These are phyloP conservation scores for Alnus glutinosa DNA, from an alignment of 306 rosid genomes.

Conservation along the genomic window DNA sequence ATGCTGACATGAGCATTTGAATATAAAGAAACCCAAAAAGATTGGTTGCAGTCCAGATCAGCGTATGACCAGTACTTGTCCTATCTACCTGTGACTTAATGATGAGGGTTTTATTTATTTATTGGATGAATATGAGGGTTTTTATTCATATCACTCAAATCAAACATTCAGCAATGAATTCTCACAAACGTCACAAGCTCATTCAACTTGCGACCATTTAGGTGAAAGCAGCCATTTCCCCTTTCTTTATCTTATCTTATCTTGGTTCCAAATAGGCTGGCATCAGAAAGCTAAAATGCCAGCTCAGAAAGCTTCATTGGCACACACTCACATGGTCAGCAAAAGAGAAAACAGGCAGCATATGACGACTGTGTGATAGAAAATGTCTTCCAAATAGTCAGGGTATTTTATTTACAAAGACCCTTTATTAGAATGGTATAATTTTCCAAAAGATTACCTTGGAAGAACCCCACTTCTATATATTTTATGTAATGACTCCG, in stretches of 20 bases:
- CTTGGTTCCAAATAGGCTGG: background rate
- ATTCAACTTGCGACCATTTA: slow-evolving; percentile 1
- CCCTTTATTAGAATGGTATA: background rate
- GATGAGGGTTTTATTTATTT: background rate
- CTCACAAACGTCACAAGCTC: background rate
- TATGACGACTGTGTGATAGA: background rate
- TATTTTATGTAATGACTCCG: too few relatives aligned
- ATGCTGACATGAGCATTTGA: slow-evolving; percentile 9
- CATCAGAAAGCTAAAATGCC: slow-evolving; percentile 12
- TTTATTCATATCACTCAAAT: background rate
- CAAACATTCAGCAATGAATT: background rate
- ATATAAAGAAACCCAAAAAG: background rate
- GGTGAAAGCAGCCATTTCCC: background rate
- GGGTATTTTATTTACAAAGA: background rate
- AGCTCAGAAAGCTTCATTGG: slow-evolving; percentile 3
- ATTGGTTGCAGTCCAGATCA: slow-evolving; percentile 3
- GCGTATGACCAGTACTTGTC: background rate
- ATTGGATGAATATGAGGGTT: background rate
- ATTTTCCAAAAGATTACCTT: background rate
- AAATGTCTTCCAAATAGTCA: background rate
- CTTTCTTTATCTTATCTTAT: background rate
- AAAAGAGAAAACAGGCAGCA: background rate
- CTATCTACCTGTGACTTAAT: background rate
- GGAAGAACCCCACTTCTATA: background rate
- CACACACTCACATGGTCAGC: background rate